phyloP scores from a whole-genome alignment of 2,329 filamentous ascomycete genomes.

The Lomentospora prolificans region DNA sequence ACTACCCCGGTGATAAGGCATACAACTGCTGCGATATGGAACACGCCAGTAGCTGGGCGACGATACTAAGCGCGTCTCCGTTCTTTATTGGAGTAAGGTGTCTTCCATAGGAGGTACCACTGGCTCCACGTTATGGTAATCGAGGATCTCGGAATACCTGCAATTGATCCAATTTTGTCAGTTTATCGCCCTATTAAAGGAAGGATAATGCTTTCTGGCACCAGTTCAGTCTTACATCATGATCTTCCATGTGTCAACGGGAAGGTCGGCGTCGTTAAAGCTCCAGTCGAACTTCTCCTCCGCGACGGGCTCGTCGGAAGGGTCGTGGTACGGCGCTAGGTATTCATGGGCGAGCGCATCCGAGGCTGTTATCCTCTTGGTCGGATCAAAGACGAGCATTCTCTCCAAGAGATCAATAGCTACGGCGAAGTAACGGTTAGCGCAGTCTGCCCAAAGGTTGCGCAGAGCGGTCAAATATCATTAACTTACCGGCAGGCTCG shows the following conservation, averaged over 20 bases:
- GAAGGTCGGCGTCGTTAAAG: slow-evolving; percentile 95
- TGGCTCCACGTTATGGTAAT: slow-evolving; percentile 89
- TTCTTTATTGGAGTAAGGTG: slow-evolving; percentile 1
- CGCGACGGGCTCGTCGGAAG: slow-evolving; percentile 87
- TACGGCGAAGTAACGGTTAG: slow-evolving; percentile 20
- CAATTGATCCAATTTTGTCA: background rate
- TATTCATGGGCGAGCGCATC: slow-evolving; percentile 87
- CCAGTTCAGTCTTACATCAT: slow-evolving; percentile 70
- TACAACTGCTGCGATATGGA: no score
- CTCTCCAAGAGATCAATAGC: slow-evolving; percentile 89
- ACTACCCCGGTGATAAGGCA: no score
- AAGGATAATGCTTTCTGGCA: background rate
- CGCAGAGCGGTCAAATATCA: background rate
- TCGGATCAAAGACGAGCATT: slow-evolving; percentile 98
- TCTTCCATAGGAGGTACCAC: slow-evolving; percentile 12
- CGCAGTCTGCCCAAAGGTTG: background rate
- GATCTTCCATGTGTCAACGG: slow-evolving; percentile 99
- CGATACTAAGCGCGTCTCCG: no score
- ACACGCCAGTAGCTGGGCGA: no score
- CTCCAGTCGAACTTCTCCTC: slow-evolving; percentile 99
- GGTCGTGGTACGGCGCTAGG: slow-evolving; percentile 92
- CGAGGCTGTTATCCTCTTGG: slow-evolving; percentile 80
- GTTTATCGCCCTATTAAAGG: background rate
- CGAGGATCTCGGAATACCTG: slow-evolving; percentile 97
- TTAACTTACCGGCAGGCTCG: slow-evolving; percentile 62